phyloP scores from a whole-genome alignment of 1,284 basidiomycete species.

The Dichomitus squalens region DNA sequence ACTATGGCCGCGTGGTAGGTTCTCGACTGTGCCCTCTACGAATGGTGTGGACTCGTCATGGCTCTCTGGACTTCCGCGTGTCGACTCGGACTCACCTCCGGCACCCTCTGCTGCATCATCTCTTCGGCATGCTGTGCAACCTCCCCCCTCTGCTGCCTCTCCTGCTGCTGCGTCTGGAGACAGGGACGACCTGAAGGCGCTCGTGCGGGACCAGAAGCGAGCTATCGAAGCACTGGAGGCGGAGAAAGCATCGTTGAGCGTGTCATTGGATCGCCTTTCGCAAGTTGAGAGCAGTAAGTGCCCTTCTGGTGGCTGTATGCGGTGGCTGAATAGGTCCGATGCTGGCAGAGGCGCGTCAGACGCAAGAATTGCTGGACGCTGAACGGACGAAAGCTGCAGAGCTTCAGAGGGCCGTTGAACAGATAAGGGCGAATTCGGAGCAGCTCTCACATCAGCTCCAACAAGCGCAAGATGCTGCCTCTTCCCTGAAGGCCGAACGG shows the following conservation, averaged over 20 bases:
- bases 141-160: slow-evolving; percentile 12
- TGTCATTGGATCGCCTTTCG: slow-evolving; percentile 39
- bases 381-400: slow-evolving; percentile 20
- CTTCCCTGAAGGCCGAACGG: slow-evolving; percentile 15
- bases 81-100: slow-evolving; percentile 35
- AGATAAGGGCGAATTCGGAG: slow-evolving; percentile 13
- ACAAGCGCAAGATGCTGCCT: slow-evolving; percentile 7
- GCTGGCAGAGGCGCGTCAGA: slow-evolving; percentile 28
- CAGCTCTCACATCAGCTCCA: slow-evolving; percentile 16
- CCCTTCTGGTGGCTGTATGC: background rate
- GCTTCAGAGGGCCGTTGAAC: slow-evolving; percentile 19
- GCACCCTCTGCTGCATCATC: slow-evolving; percentile 28
- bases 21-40: slow-evolving; percentile 24
- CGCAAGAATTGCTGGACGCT: slow-evolving; percentile 27
- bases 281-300: slow-evolving; percentile 50
- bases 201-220: slow-evolving; percentile 57
- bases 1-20: slow-evolving; percentile 23
- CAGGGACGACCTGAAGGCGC: slow-evolving; percentile 35
- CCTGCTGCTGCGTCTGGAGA: slow-evolving; percentile 22
- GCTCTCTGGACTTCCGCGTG: slow-evolving; percentile 60
- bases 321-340: background rate
- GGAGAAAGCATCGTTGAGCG: slow-evolving; percentile 63
- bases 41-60: slow-evolving; percentile 46
- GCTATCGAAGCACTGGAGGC: slow-evolving; percentile 70
- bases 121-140: slow-evolving; percentile 18